Evolutionary conservation across 768 basidiomycete genomes (phyloP).

Genomic region (Lepiota venenata): DNA sequence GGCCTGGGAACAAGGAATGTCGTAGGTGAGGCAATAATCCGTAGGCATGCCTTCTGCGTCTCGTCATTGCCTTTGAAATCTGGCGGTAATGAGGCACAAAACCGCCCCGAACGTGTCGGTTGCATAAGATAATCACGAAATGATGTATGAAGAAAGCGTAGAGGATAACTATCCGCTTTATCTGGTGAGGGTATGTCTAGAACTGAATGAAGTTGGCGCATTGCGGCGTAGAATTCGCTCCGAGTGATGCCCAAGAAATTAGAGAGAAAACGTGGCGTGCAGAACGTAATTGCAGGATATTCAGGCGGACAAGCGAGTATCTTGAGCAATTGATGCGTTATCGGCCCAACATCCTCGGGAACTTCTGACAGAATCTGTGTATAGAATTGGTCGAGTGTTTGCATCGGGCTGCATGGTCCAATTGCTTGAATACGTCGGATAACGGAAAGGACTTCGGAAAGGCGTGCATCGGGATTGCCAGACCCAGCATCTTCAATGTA

Average conservation of each 20-base stretch:
- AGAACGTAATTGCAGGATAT: not conserved
- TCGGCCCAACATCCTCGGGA: not conserved
- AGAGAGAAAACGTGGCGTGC: not conserved
- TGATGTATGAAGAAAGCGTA: conserved; percentile 3
- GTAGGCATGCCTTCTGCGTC: too few relatives aligned
- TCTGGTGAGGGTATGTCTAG: not conserved
- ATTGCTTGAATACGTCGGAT: too few relatives aligned
- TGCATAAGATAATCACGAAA: not conserved
- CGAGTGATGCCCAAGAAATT: not conserved
- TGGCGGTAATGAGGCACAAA: too few relatives aligned
- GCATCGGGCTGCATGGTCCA: not conserved
- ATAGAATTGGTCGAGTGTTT: not conserved
- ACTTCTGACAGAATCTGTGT: not conserved
- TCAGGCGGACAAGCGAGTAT: not conserved
- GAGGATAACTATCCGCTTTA: not conserved
- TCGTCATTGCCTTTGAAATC: too few relatives aligned
- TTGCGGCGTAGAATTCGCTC: not conserved
- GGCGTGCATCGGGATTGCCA: not conserved
- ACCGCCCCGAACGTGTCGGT: not conserved
- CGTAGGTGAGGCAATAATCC: too few relatives aligned
- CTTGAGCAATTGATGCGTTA: not conserved
- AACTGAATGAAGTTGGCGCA: not conserved
- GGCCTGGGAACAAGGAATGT: too few relatives aligned
- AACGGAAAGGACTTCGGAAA: not conserved
- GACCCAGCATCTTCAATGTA: not conserved